phyloP scores from a whole-genome alignment of 805 yeast genomes.

The Yarrowia divulgata region DNA sequence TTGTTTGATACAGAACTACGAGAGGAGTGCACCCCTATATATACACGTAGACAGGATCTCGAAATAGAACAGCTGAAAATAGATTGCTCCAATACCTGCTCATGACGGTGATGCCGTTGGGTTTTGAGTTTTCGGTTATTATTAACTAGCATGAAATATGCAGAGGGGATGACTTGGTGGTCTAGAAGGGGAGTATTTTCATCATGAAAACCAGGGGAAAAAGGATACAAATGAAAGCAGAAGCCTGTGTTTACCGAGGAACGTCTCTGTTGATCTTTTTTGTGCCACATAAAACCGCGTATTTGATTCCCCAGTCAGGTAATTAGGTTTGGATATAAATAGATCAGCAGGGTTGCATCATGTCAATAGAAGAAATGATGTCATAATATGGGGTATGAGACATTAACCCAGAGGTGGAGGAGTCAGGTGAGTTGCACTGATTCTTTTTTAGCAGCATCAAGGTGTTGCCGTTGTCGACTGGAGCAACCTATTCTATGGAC shows the following conservation, averaged over 20 bases:
- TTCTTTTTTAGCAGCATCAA: neutral
- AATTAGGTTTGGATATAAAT: conserved; percentile 1
- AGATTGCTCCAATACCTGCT: neutral
- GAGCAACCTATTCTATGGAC: too few species aligned
- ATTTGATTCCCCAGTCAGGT: too few species aligned
- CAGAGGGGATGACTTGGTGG: neutral
- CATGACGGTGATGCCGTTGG: neutral
- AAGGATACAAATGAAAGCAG: neutral
- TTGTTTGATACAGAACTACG: neutral
- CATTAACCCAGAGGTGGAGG: neutral
- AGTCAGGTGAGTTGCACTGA: neutral
- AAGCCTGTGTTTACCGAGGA: neutral
- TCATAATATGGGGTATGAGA: conserved; percentile 9
- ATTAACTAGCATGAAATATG: neutral
- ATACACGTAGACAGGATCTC: neutral
- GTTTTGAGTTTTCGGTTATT: neutral
- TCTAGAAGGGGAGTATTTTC: neutral
- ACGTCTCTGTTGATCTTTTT: too few species aligned
- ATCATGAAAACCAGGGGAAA: neutral
- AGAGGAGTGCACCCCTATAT: neutral
- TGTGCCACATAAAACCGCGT: too few species aligned
- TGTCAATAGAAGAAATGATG: neutral
- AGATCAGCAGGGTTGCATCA: neutral
- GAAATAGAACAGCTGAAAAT: neutral
- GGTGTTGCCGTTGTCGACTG: too few species aligned